A percentile compares a stretch with the other conserved stretches of the same genome.
Conservation (phyloP, 495 filamentous ascomycete species). For the Daldinia grandis region DNA sequence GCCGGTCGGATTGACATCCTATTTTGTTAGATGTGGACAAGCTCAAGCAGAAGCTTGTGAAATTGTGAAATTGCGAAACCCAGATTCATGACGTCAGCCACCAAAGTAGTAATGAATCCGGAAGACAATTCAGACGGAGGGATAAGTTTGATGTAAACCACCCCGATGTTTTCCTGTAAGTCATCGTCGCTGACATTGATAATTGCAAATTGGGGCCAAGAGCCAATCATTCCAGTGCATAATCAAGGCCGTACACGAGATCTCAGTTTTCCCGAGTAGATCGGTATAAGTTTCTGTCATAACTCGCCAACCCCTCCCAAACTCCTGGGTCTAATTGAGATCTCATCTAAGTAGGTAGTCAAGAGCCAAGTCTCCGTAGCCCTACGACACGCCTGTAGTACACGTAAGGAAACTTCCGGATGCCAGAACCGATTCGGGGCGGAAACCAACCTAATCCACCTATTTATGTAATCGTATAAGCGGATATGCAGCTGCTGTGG, state of each 20-base stretch:
- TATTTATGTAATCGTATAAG: conserved; percentile 24
- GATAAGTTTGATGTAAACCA: conserved; percentile 5
- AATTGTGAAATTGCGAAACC: background rate
- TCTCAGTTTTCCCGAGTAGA: conserved; percentile 17
- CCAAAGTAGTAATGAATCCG: conserved; percentile 9
- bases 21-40: conserved; percentile 9
- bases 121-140: background rate
- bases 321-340: conserved; percentile 41
- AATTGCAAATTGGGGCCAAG: conserved; percentile 18
- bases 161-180: conserved; percentile 3
- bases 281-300: conserved; percentile 23
- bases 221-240: background rate
- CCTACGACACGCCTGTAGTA: conserved; percentile 26
- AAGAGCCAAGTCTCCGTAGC: conserved; percentile 35
- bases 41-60: conserved; percentile 28
- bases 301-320: conserved; percentile 34
- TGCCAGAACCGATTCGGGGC: conserved; percentile 22
- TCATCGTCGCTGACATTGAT: background rate
- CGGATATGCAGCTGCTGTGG: conserved; percentile 22
- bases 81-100: conserved; percentile 32
- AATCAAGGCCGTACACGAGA: conserved; percentile 10
- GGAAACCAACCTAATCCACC: conserved; percentile 8
- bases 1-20: background rate
- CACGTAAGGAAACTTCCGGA: conserved; percentile 20
- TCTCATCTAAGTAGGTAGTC: conserved; percentile 29